These are phyloP conservation scores for Petunia hybrid DNA, from an alignment of 305 asterid species.

Conservation along the genomic window DNA sequence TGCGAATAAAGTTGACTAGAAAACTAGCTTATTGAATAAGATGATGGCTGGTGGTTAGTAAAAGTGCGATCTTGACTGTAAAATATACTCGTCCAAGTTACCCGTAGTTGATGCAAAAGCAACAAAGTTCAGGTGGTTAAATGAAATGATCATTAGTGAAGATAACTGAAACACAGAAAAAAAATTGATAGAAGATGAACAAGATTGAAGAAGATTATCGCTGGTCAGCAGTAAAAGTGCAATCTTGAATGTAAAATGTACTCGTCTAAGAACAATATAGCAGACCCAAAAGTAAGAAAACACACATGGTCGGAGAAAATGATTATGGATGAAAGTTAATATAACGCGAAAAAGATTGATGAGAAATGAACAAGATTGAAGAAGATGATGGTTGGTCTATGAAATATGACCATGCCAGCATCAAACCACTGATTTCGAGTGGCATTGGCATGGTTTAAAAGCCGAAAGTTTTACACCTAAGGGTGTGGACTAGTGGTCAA, in stretches of 20 bases:
- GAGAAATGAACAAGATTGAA: background rate
- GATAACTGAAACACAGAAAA: background rate
- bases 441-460: slow-evolving; percentile 15
- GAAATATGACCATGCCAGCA: background rate
- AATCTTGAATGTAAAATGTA: background rate
- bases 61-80: background rate
- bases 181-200: background rate
- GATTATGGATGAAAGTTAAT: slow-evolving; percentile 9
- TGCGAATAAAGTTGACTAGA: background rate
- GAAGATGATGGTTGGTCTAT: background rate
- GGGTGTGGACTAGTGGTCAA: no score
- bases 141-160: background rate
- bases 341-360: background rate
- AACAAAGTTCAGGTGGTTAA: background rate
- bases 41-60: background rate
- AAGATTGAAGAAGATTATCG: slow-evolving; percentile 7
- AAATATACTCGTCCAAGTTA: slow-evolving; percentile 13
- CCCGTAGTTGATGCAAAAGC: background rate
- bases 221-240: slow-evolving; percentile 1
- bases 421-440: background rate
- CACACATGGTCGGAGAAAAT: background rate
- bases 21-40: background rate
- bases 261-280: background rate
- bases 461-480: background rate
- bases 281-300: slow-evolving; percentile 2